Base-by-base conservation (phyloP, 805 yeast species). In the Candida cerambycidarum region DNA sequence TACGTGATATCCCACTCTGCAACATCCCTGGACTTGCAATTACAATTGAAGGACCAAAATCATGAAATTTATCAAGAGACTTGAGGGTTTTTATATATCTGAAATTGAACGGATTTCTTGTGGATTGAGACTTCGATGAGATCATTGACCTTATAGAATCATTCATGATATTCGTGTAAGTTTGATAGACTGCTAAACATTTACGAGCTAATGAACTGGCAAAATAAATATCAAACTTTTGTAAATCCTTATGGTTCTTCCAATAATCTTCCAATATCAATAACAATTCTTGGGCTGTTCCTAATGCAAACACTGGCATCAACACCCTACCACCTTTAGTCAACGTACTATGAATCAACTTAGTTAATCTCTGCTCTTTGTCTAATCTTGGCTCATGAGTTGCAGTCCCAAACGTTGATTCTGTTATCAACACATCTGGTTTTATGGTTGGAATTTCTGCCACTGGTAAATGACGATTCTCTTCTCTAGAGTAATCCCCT, bases 21-120 rank as follows among this genome's bases (percentile, higher is more conserved):
- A 93, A 71, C 99, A 93, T 93, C 60, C 99, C 99, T 0, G 99
- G 99, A 34, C 95, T 82, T 0, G 99, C 99, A 27, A 93, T 78
- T 64, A 93, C 90, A 15, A 93, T 98, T 52, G 96, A 89, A 3
- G 99, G 97, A 0, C 96, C 96, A 52, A 89, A 76, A 62, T 93
- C 99, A 55, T 89, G 95, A 58, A 93, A 84, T 50, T 79, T 79
- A 43, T 90, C 97, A 42, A 90, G 67, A 49, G 82, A 83, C 46
- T 85, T 80, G 36, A 93, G 76, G 52, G 86, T 85, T 51, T 85
- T 83, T 48, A 93, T 83, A 57, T 80, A 85, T 59, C 87, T 87
- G 67, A 93, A 92, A 46, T 84, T 83, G 65, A 93, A 93, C 0
- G 99, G 99, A 59, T 89, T 93, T 21, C 64, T 50, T 38, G 62